A percentile compares a stretch with the other conserved stretches of the same genome.
Evolutionary conservation across 2,329 filamentous ascomycete genomes (phyloP).

Genomic region (Epichloe gansuensis): DNA sequence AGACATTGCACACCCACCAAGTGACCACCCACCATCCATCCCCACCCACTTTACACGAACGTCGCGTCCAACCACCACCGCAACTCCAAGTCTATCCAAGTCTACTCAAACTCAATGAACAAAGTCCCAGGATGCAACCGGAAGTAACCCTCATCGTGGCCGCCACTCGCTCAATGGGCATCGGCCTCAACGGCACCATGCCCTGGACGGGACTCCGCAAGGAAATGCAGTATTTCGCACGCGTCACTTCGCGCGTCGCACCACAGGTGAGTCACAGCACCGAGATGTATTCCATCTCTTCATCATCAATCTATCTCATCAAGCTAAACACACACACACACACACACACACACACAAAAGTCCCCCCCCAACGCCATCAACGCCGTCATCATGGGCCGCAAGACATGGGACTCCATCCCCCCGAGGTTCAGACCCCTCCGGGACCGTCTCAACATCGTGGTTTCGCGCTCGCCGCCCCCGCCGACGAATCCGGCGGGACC

Average conservation of each 20-base stretch:
- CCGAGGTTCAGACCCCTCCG: conserved; percentile 63
- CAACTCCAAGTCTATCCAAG: neutral
- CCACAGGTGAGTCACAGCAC: conserved; percentile 20
- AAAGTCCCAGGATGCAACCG: conserved; percentile 19
- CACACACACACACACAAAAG: conserved; percentile 9
- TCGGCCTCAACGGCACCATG: conserved; percentile 64
- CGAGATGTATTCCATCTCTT: no score
- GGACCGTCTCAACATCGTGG: conserved; percentile 68
- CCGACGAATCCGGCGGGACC: conserved; percentile 7
- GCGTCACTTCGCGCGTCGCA: conserved; percentile 62
- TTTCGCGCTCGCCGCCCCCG: conserved; percentile 41
- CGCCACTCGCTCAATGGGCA: conserved; percentile 82
- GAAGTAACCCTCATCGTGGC: conserved; percentile 86
- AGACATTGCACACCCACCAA: no score
- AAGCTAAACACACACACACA: neutral
- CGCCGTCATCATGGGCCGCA: conserved; percentile 92
- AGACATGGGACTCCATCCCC: conserved; percentile 91
- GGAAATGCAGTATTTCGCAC: conserved; percentile 92
- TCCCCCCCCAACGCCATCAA: conserved; percentile 34
- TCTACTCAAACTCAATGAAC: neutral
- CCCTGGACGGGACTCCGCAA: conserved; percentile 82
- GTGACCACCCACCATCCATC: no score
- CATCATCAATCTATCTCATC: neutral
- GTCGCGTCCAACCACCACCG: neutral
- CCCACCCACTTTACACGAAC: no score